Evolutionary conservation across 495 filamentous ascomycete genomes (phyloP).

Genomic region (Parachaetomium inaequale): DNA sequence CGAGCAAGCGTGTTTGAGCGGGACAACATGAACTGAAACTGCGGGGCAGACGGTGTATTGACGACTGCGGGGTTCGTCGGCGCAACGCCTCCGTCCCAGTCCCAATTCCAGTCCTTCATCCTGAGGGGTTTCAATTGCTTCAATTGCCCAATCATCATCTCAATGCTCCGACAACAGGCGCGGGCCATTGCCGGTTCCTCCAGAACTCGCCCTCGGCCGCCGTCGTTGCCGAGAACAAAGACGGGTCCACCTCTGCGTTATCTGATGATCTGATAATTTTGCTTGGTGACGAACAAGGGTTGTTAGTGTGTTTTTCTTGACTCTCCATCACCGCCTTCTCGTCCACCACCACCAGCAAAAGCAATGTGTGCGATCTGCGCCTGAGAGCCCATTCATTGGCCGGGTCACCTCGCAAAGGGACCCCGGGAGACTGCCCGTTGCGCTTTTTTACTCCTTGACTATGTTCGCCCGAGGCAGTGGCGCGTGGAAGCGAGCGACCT

Average conservation of each 20-base stretch:
- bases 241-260: constrained; percentile 1
- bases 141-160: background rate
- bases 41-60: background rate
- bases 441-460: background rate
- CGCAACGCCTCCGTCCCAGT: no score
- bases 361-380: background rate
- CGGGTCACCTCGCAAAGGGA: constrained; percentile 13
- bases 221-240: background rate
- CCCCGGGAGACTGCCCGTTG: background rate
- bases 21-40: background rate
- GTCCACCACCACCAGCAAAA: background rate
- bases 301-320: constrained; percentile 11
- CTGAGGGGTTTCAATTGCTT: no score
- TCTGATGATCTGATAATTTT: constrained; percentile 25
- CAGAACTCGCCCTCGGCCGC: background rate
- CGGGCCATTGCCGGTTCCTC: background rate
- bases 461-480: constrained; percentile 23
- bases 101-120: no score
- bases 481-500: constrained; percentile 27
- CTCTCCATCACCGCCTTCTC: constrained; percentile 13
- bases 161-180: background rate
- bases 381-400: constrained; percentile 1
- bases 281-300: constrained; percentile 5
- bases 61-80: background rate
- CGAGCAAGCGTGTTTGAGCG: background rate